Percentiles rank a stretch among this genome's conserved stretches.
phyloP scores from a whole-genome alignment of 2,329 filamentous ascomycete genomes.

The Fonsecaea multimorphosa region DNA sequence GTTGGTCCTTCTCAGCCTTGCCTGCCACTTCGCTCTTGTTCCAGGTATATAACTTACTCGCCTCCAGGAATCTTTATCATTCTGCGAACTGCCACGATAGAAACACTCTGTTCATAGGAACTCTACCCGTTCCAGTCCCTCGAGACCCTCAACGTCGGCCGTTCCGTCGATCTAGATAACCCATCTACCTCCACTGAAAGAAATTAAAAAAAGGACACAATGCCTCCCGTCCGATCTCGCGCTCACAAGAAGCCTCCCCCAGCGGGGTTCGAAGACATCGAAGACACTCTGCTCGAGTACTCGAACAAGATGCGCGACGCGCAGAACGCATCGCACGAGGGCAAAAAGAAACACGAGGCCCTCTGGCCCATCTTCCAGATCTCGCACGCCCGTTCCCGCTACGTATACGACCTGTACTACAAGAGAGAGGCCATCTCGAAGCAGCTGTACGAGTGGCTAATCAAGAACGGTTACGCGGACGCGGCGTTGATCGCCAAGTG shows the following conservation, averaged over 20 bases:
- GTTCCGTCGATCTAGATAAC: too few relatives aligned
- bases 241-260: slow-evolving; percentile 69
- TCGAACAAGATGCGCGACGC: slow-evolving; percentile 76
- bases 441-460: slow-evolving; percentile 89
- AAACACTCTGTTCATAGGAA: background rate
- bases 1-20: slow-evolving; percentile 14
- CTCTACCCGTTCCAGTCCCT: background rate
- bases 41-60: background rate
- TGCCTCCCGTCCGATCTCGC: slow-evolving; percentile 65
- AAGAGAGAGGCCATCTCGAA: slow-evolving; percentile 95
- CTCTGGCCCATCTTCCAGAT: slow-evolving; percentile 99
- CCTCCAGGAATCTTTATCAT: background rate
- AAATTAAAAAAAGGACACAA: slow-evolving; percentile 41
- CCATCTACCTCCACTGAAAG: background rate
- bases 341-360: slow-evolving; percentile 87
- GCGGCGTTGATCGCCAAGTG: slow-evolving; percentile 96
- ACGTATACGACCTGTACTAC: slow-evolving; percentile 98
- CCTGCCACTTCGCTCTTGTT: slow-evolving; percentile 4
- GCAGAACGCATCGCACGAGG: slow-evolving; percentile 79
- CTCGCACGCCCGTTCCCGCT: slow-evolving; percentile 77
- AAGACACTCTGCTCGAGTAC: slow-evolving; percentile 71
- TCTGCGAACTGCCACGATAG: background rate
- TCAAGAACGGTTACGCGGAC: slow-evolving; percentile 97
- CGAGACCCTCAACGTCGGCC: too few relatives aligned
- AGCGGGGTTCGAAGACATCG: slow-evolving; percentile 71